phyloP scores from a whole-genome alignment of 2,329 filamentous ascomycete genomes.

The Teratosphaeria destructans region DNA sequence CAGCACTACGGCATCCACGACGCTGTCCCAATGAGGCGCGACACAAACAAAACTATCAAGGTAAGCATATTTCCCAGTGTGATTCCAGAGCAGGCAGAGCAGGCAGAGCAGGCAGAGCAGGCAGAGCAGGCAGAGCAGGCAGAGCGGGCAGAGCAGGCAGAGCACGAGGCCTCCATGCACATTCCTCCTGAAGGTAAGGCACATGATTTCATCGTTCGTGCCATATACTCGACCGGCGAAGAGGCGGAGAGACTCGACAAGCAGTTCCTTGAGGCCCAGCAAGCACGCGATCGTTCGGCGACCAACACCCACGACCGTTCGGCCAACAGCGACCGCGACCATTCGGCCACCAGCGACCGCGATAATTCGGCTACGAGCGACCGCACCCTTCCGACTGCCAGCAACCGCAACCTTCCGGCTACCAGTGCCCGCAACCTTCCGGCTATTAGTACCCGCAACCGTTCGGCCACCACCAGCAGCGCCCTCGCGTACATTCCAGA shows the following conservation, averaged over 20 bases:
- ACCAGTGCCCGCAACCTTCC: no score
- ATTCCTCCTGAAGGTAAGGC: neutral
- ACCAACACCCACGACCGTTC: no score
- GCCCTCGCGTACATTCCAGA: constrained; percentile 10
- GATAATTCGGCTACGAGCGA: no score
- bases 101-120: no score
- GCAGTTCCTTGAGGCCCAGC: neutral
- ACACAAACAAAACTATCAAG: neutral
- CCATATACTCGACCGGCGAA: neutral
- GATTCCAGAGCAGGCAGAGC: neutral
- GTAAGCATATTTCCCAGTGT: neutral
- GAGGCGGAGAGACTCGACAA: neutral
- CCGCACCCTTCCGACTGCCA: no score
- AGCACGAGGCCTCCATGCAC: neutral
- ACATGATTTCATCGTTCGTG: neutral
- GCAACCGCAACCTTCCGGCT: no score
- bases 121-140: no score
- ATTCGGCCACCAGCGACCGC: neutral
- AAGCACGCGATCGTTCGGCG: neutral
- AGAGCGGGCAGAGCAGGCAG: neutral
- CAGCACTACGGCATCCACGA: constrained; percentile 1
- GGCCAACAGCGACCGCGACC: no score
- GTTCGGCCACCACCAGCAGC: constrained; percentile 1
- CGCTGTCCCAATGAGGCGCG: neutral
- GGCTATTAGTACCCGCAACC: no score